Conservation (phyloP, 495 filamentous ascomycete species). For the Aspergillus bertholletiae region DNA sequence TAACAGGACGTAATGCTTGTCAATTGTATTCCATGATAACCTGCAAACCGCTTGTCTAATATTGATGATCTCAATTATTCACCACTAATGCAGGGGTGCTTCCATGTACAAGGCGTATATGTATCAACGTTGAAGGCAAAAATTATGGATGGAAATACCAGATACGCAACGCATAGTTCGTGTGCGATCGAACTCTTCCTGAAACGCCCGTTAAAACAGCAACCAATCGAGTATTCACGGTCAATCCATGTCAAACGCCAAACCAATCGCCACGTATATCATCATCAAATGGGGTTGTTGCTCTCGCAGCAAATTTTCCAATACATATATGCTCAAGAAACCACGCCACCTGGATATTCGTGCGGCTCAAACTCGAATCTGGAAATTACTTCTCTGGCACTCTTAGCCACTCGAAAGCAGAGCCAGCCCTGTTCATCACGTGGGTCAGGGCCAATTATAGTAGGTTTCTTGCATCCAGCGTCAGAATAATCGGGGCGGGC, state of each 20-base stretch:
- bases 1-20: neutral
- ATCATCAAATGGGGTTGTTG: too few species aligned
- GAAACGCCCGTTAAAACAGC: neutral
- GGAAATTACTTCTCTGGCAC: constrained; percentile 33
- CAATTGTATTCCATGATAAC: neutral
- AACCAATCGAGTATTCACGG: neutral
- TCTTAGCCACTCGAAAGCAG: constrained; percentile 37
- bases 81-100: neutral
- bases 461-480: neutral
- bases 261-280: neutral
- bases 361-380: constrained; percentile 40
- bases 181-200: neutral
- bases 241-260: neutral
- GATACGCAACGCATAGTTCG: neutral
- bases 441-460: neutral
- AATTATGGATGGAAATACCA: neutral
- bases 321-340: constrained; percentile 7
- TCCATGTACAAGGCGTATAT: neutral
- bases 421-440: constrained; percentile 31
- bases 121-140: neutral
- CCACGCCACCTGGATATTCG: constrained; percentile 35
- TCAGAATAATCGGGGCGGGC: constrained; percentile 3
- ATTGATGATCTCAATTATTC: neutral
- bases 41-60: neutral
- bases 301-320: too few species aligned